phyloP scores from a whole-genome alignment of 208 protist species.

The Borovskyia barvae region DNA sequence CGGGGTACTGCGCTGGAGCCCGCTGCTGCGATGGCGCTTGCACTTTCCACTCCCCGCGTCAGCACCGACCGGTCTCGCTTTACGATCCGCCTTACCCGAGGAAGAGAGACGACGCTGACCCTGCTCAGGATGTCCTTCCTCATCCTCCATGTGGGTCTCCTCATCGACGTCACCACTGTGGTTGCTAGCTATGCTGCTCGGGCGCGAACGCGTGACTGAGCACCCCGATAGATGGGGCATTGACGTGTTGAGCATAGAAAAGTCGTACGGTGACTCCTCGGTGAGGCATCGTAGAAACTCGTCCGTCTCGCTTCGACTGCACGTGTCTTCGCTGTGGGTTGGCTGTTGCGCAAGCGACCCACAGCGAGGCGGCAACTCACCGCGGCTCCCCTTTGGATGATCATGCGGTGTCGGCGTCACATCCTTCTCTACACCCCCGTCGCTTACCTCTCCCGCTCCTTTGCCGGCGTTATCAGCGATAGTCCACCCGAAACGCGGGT shows the following conservation, averaged over 20 bases:
- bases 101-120: neutral
- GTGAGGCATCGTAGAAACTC: constrained; percentile 23
- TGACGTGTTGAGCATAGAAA: constrained; percentile 11
- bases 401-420: too few relatives aligned
- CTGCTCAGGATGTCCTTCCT: neutral
- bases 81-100: neutral
- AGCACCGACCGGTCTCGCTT: neutral
- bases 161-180: neutral
- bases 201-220: neutral
- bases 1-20: neutral
- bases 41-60: neutral
- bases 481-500: too few relatives aligned
- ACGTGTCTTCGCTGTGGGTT: constrained; percentile 1
- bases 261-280: constrained; percentile 25
- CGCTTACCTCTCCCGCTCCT: too few relatives aligned
- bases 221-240: neutral
- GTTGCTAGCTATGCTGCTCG: constrained; percentile 2
- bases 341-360: too few relatives aligned
- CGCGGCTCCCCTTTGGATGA: too few relatives aligned
- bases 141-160: neutral
- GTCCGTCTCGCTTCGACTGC: constrained; percentile 10
- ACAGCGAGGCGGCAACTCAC: too few relatives aligned
- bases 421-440: too few relatives aligned
- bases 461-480: too few relatives aligned
- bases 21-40: constrained; percentile 15